These are phyloP conservation scores for Podochytrium sp. DNA, from an alignment of 192 early-diverging fungal species.

Conservation along the genomic window DNA sequence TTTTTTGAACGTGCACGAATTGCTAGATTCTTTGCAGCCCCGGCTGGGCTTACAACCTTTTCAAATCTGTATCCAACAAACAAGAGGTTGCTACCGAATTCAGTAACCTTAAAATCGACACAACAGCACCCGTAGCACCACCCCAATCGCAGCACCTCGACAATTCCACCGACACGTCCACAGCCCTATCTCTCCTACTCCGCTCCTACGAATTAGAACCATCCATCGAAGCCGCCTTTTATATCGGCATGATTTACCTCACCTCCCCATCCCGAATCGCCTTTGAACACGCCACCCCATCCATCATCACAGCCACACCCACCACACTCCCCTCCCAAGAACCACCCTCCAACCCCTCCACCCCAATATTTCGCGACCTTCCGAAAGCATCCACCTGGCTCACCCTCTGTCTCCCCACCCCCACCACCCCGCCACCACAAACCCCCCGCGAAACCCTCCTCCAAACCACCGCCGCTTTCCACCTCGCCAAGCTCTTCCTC, in stretches of 20 bases:
- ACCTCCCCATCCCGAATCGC: background rate
- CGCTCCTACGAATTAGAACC: background rate
- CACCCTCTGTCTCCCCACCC: no score
- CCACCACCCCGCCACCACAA: no score
- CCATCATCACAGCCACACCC: no score
- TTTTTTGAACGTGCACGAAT: no score
- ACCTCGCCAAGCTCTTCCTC: no score
- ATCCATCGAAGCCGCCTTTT: background rate
- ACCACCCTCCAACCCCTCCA: no score
- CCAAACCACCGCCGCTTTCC: no score
- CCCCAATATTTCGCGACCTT: no score
- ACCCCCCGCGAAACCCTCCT: no score
- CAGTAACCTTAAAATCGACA: background rate
- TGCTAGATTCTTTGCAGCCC: slow-evolving; percentile 6
- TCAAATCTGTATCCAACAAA: background rate
- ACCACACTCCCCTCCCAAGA: no score
- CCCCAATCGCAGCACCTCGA: background rate
- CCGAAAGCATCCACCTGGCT: no score
- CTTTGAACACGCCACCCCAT: background rate
- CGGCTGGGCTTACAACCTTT: background rate
- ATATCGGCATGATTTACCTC: slow-evolving; percentile 13
- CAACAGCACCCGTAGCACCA: background rate
- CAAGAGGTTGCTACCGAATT: background rate
- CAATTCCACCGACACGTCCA: background rate
- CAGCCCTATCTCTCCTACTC: background rate